Conservation (phyloP, 164 flowering plant genomes). For the Chimonanthus salicifolius region DNA sequence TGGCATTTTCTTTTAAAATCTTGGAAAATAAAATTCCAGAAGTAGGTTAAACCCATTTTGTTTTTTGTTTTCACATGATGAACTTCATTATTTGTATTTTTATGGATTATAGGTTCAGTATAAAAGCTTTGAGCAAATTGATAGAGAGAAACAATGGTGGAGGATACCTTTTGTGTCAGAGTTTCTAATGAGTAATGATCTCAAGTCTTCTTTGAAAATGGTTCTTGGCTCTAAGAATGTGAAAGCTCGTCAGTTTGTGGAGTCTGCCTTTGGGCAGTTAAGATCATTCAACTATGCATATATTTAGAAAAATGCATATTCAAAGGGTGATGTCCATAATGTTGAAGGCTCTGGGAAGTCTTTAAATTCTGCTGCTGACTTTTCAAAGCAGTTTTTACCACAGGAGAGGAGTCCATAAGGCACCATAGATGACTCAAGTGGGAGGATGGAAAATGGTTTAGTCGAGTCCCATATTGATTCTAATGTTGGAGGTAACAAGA, state of each 20-base stretch:
- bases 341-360: constrained; percentile 14
- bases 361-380: constrained; percentile 5
- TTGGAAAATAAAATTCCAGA: not conserved
- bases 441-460: constrained; percentile 9
- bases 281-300: constrained; percentile 47
- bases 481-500: constrained; percentile 12
- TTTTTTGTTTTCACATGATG: not conserved
- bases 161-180: constrained; percentile 66
- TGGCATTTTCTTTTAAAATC: not conserved
- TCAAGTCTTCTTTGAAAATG: constrained; percentile 54
- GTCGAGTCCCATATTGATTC: constrained; percentile 9
- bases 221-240: constrained; percentile 70
- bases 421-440: constrained; percentile 16
- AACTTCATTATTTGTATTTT: constrained; percentile 5
- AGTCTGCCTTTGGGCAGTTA: constrained; percentile 79
- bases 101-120: constrained; percentile 53
- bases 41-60: not conserved
- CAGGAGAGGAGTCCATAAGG: constrained; percentile 14
- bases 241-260: constrained; percentile 78
- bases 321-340: constrained; percentile 9
- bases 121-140: constrained; percentile 68
- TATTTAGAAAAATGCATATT: constrained; percentile 25
- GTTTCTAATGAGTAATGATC: constrained; percentile 47
- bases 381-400: constrained; percentile 5
- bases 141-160: constrained; percentile 65